Conservation (phyloP, 2,329 filamentous ascomycete genomes). For the Aschersonia sp. region DNA sequence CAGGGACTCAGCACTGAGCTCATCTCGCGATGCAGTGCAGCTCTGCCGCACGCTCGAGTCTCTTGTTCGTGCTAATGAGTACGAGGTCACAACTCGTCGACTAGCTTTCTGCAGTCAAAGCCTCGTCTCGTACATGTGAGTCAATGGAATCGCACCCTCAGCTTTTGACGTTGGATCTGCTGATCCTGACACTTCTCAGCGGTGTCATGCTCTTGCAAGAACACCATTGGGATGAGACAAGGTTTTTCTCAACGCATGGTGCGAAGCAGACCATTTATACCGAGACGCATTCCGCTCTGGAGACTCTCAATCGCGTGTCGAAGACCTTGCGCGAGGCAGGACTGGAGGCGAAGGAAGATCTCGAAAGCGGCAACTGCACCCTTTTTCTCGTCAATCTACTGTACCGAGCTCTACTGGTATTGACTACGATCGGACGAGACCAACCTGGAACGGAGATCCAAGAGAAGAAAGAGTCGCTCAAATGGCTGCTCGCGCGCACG, state of each 20-base stretch:
- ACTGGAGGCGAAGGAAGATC: not conserved
- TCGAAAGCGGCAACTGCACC: not conserved
- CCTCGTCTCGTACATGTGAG: slow-evolving; percentile 1
- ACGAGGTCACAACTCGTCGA: slow-evolving; percentile 1
- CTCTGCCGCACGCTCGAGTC: slow-evolving; percentile 1
- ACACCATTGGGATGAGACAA: not conserved
- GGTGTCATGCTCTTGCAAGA: slow-evolving; percentile 2
- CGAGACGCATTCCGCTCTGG: not conserved
- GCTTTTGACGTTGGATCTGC: too few species aligned
- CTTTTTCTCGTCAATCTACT: not conserved
- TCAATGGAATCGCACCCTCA: not conserved
- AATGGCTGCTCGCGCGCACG: not conserved
- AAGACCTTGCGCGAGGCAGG: not conserved
- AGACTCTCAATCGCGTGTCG: not conserved
- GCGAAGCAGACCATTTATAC: not conserved
- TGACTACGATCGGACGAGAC: not conserved
- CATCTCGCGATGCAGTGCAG: not conserved
- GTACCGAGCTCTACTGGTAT: not conserved
- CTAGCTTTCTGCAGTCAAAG: slow-evolving; percentile 2
- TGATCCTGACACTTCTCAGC: not conserved
- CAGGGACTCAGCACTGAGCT: not conserved
- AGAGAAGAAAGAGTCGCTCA: not conserved
- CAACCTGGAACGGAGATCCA: not conserved
- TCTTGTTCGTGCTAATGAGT: slow-evolving; percentile 1
- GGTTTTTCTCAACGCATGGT: not conserved